These are phyloP conservation scores for Torulaspora gathmanii DNA, from an alignment of 805 yeast species.

Conservation along the genomic window DNA sequence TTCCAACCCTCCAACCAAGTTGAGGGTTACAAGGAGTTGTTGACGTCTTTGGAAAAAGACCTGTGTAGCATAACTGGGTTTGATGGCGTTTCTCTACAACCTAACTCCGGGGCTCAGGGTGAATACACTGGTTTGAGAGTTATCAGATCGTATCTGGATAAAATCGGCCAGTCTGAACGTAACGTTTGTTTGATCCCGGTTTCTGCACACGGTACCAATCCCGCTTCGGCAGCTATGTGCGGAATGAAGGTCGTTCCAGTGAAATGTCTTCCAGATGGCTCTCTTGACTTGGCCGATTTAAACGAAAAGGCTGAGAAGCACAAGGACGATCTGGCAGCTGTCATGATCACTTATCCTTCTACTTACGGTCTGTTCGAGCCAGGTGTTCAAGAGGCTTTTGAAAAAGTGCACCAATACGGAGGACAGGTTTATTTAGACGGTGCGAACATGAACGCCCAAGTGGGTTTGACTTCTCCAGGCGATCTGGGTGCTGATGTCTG, in stretches of 20 bases:
- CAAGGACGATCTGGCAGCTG: conserved; percentile 70
- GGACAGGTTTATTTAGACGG: conserved; percentile 98
- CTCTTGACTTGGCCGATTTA: conserved; percentile 76
- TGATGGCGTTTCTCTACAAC: conserved; percentile 85
- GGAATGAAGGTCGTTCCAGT: conserved; percentile 92
- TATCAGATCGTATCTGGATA: conserved; percentile 68
- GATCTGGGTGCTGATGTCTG: conserved; percentile 98
- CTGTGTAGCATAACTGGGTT: conserved; percentile 91
- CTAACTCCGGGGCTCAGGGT: conserved; percentile 98
- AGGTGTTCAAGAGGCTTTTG: conserved; percentile 76
- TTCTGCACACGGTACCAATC: conserved; percentile 97
- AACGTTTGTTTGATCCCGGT: conserved; percentile 92
- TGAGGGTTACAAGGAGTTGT: conserved; percentile 73
- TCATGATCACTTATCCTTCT: conserved; percentile 96
- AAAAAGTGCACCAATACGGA: conserved; percentile 77
- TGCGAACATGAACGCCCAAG: conserved; percentile 99
- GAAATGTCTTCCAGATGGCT: conserved; percentile 80
- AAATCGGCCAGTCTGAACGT: conserved; percentile 66
- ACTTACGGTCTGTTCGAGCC: conserved; percentile 97
- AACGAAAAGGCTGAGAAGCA: conserved; percentile 66
- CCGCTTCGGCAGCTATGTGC: conserved; percentile 97
- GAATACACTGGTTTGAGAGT: conserved; percentile 92
- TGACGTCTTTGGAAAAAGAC: conserved; percentile 74
- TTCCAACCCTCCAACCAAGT: conserved; percentile 89
- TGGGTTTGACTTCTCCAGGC: conserved; percentile 95